These are phyloP conservation scores for Hirsutella rhossiliensis DNA, from an alignment of 2,329 filamentous ascomycete species.

Conservation along the genomic window DNA sequence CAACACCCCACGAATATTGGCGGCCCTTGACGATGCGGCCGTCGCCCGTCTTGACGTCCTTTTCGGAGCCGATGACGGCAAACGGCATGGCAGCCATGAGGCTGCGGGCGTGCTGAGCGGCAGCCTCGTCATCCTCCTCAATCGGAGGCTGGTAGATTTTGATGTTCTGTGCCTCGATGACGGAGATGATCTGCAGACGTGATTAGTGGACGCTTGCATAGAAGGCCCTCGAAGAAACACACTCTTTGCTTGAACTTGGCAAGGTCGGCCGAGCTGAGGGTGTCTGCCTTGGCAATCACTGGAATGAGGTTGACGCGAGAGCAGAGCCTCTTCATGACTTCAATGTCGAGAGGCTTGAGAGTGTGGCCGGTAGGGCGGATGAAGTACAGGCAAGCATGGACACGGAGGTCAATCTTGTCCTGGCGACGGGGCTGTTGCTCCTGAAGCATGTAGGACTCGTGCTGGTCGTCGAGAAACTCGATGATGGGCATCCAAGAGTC, in stretches of 20 bases:
- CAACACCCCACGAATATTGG: slow-evolving; percentile 98
- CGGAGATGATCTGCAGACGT: slow-evolving; percentile 63
- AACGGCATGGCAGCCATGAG: slow-evolving; percentile 97
- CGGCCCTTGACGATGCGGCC: slow-evolving; percentile 97
- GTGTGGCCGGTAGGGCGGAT: slow-evolving; percentile 98
- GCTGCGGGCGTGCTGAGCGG: slow-evolving; percentile 85
- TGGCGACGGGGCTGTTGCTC: slow-evolving; percentile 96
- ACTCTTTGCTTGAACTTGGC: slow-evolving; percentile 92
- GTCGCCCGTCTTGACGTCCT: slow-evolving; percentile 94
- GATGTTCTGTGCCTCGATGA: slow-evolving; percentile 97
- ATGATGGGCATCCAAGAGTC: slow-evolving; percentile 99
- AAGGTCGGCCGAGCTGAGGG: slow-evolving; percentile 83
- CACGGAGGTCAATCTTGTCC: slow-evolving; percentile 98
- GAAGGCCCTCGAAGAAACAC: background rate
- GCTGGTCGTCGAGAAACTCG: slow-evolving; percentile 99
- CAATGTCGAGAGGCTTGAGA: slow-evolving; percentile 95
- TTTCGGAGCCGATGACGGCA: slow-evolving; percentile 96
- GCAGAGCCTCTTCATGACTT: slow-evolving; percentile 99
- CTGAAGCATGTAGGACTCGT: slow-evolving; percentile 99
- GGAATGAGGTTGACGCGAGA: slow-evolving; percentile 97
- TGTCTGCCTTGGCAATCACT: slow-evolving; percentile 97
- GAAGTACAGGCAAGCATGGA: slow-evolving; percentile 97
- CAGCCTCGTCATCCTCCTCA: slow-evolving; percentile 96
- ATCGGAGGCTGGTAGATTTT: slow-evolving; percentile 98
- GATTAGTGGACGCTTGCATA: slow-evolving; percentile 12